A percentile compares a stretch with the other conserved stretches of the same genome.
Evolutionary conservation across 805 yeast species (phyloP).

Genomic region (Pichia scutulata): DNA sequence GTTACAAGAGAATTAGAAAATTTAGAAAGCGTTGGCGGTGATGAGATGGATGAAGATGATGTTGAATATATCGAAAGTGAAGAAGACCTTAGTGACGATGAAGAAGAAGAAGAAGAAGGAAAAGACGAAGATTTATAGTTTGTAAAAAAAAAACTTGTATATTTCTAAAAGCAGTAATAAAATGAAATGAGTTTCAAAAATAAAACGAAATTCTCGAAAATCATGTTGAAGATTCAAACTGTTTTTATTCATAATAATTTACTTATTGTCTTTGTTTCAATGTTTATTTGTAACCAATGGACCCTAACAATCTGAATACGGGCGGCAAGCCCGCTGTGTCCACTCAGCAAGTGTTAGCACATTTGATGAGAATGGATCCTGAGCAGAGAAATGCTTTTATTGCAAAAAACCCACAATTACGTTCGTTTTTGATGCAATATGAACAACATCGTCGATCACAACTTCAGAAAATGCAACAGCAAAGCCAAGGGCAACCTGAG

Average conservation of each 20-base stretch:
- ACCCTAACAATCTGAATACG: neutral
- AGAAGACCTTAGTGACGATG: constrained; percentile 18
- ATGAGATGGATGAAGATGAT: constrained; percentile 12
- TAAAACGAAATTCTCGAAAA: neutral
- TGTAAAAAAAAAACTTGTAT: neutral
- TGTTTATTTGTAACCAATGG: neutral
- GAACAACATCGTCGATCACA: constrained; percentile 28
- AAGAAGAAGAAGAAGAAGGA: too few species aligned
- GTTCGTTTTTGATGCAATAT: constrained; percentile 26
- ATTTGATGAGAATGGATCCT: constrained; percentile 30
- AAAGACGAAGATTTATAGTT: constrained; percentile 11
- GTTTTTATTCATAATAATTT: neutral
- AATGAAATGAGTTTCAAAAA: too few species aligned
- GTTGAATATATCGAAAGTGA: constrained; percentile 18
- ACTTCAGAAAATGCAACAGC: constrained; percentile 24
- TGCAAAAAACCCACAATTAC: constrained; percentile 29
- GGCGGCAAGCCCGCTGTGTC: constrained; percentile 16
- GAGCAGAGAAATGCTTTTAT: constrained; percentile 28
- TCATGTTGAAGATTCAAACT: neutral
- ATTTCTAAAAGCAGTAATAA: neutral
- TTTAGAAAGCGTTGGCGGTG: constrained; percentile 19
- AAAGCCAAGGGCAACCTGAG: neutral
- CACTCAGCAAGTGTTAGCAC: constrained; percentile 26
- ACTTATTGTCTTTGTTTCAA: neutral
- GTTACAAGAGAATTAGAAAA: constrained; percentile 63